These are phyloP conservation scores for Entelexis paramagnoliae DNA, from an alignment of 1,139 yeast species.

Conservation along the genomic window DNA sequence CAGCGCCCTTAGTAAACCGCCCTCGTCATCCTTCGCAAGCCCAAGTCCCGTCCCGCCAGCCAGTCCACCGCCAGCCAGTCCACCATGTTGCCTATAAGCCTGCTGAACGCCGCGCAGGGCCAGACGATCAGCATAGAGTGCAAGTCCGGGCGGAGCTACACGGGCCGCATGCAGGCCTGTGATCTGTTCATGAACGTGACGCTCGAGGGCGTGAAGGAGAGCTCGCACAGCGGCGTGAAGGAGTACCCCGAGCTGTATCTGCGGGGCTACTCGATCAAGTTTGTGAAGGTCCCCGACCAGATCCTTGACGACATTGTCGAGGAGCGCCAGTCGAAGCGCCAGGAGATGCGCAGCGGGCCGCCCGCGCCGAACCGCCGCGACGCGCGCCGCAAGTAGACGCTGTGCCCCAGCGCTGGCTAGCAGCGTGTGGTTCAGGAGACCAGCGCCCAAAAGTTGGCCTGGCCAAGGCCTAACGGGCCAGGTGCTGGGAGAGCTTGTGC, in stretches of 20 bases:
- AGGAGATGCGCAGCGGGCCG: slow-evolving; percentile 33
- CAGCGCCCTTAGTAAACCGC: too few relatives aligned
- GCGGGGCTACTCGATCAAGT: slow-evolving; percentile 63
- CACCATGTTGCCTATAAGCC: slow-evolving; percentile 66
- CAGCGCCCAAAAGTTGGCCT: too few relatives aligned
- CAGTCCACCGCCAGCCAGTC: too few relatives aligned
- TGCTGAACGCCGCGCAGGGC: slow-evolving; percentile 83
- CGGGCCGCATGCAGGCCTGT: slow-evolving; percentile 75
- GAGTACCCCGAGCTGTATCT: slow-evolving; percentile 70
- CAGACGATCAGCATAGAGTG: slow-evolving; percentile 82
- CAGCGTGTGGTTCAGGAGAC: too few relatives aligned
- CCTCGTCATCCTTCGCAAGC: too few relatives aligned
- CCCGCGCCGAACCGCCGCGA: not conserved
- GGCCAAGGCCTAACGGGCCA: too few relatives aligned
- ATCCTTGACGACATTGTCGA: slow-evolving; percentile 52
- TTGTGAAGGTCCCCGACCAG: slow-evolving; percentile 52
- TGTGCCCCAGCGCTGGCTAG: not conserved
- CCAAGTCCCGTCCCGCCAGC: too few relatives aligned
- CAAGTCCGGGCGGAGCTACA: slow-evolving; percentile 82
- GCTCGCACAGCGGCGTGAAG: slow-evolving; percentile 38
- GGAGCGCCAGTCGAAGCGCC: slow-evolving; percentile 61
- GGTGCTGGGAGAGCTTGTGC: too few relatives aligned
- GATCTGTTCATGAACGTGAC: slow-evolving; percentile 97
- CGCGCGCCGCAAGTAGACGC: not conserved
- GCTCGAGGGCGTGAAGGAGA: slow-evolving; percentile 64